A percentile compares a stretch with the other conserved stretches of the same genome.
phyloP scores from a whole-genome alignment of 2,329 filamentous ascomycete species.

The Lachnellula willkommii region DNA sequence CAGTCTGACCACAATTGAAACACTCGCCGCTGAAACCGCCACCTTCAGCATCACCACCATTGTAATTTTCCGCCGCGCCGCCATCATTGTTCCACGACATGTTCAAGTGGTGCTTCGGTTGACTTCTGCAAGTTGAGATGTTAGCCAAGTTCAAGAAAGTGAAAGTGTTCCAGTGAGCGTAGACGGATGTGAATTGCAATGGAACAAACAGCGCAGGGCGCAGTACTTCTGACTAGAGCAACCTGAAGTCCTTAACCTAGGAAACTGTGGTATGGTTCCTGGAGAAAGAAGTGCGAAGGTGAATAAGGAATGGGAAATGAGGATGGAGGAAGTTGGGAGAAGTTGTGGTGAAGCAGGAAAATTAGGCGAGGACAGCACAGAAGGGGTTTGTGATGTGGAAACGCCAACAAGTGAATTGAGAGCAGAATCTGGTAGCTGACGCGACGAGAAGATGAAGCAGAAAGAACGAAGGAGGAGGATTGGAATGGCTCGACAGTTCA shows the following conservation, averaged over 20 bases:
- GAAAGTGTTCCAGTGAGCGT: not conserved
- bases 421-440: too few species aligned
- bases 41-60: conserved; percentile 10
- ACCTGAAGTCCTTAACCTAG: not conserved
- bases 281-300: not conserved
- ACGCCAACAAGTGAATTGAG: not conserved
- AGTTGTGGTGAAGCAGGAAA: too few species aligned
- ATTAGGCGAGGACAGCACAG: too few species aligned
- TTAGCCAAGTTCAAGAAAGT: not conserved
- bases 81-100: conserved; percentile 27
- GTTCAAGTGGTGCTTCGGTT: not conserved
- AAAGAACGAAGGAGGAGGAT: not conserved
- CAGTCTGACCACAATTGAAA: conserved; percentile 55
- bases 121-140: not conserved
- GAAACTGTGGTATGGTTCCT: too few species aligned
- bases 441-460: too few species aligned
- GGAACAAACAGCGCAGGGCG: not conserved
- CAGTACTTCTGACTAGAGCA: not conserved
- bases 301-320: not conserved
- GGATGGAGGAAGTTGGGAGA: not conserved
- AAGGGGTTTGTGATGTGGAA: not conserved
- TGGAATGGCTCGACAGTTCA: too few species aligned
- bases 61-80: conserved; percentile 3
- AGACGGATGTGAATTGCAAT: not conserved
- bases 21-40: conserved; percentile 42